Base-by-base conservation (phyloP, 768 basidiomycete genomes). In the Royoungia palumana region DNA sequence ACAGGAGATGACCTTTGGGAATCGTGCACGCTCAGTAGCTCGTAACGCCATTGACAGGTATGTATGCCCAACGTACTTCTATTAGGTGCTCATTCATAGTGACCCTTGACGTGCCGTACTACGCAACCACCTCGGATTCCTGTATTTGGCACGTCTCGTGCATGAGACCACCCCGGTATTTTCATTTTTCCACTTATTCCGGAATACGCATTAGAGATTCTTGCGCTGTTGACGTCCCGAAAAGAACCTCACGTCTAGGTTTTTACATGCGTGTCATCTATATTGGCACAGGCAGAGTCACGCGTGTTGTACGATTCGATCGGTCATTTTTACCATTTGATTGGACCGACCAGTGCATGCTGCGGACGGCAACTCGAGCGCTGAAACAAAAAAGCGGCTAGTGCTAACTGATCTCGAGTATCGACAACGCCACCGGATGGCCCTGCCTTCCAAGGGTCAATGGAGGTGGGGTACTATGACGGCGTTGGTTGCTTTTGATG, bases 311-410 rank as follows among this genome's bases (percentile, higher is more conserved):
- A 8, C 22, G 37, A 30, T 51, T 44, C n/a, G 34, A 40, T 6
- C 21, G 13, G 32, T 4, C 6, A 22, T 36, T 5, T n/a, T 25
- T 17, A 16, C 38, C 37, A 28, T 12, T 12, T 5, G 28, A 12
- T 28, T 28, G 24, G 27, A 11, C 17, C 10, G 37, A 27, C 10
- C 32, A 32, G 25, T 12, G 16, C 16, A 41, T 41, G 32, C 43
- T 44, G 35, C 35, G 53, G 34, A 21, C 20, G 45, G 32, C 35
- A 35, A 25, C 21, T 54, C 44, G 16, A 17, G 45, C 19, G 11
- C 39, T 10, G 16, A 34, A 44, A 36, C 28, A 30, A n/a, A n/a
- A n/a, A n/a, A n/a, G n/a, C n/a, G 20, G 16, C 30, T 44, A 27
- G 19, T 2, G 6, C 35, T 14, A 4, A n/a, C 13, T 19, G 20